Percentiles rank a stretch among this genome's conserved stretches.
These are phyloP conservation scores for Rhizopus arrhizus DNA, from an alignment of 371 early-diverging fungal species.

Conservation along the genomic window DNA sequence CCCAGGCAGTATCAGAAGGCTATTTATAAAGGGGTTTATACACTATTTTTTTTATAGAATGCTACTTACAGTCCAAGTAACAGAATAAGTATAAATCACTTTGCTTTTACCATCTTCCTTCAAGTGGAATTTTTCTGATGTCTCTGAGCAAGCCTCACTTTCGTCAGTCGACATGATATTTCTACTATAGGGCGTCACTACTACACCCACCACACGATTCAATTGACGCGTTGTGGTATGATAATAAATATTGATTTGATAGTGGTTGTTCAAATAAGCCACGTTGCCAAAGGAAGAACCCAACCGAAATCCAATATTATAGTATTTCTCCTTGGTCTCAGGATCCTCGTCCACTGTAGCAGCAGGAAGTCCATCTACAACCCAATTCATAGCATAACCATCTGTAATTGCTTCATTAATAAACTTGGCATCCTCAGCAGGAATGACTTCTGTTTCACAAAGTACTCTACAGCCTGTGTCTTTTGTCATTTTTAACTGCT, in stretches of 20 bases:
- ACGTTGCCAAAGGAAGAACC: conserved; percentile 37
- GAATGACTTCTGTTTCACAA: conserved; percentile 63
- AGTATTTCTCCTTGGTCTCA: conserved; percentile 59
- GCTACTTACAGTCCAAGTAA: conserved; percentile 72
- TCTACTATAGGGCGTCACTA: conserved; percentile 67
- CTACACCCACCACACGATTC: conserved; percentile 87
- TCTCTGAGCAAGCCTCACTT: conserved; percentile 14
- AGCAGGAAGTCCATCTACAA: conserved; percentile 92
- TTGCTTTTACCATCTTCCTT: conserved; percentile 41
- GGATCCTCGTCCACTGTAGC: conserved; percentile 65
- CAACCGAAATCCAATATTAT: conserved; percentile 79
- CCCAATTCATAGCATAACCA: conserved; percentile 79
- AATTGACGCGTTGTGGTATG: conserved; percentile 62
- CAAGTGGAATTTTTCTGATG: conserved; percentile 8
- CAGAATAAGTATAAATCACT: conserved; percentile 84
- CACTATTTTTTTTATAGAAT: neutral
- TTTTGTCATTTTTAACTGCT: conserved; percentile 26
- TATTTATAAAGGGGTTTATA: conserved; percentile 19
- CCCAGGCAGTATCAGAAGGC: conserved; percentile 78
- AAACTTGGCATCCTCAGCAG: conserved; percentile 75
- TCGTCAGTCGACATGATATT: conserved; percentile 36
- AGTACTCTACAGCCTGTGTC: conserved; percentile 64
- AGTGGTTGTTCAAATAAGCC: conserved; percentile 76
- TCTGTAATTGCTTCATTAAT: conserved; percentile 82
- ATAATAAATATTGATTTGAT: conserved; percentile 80